Evolutionary conservation across 2,329 filamentous ascomycete species (phyloP), one percentile per base, ranked within the genome.

Genomic region (Claviceps sp.): DNA sequence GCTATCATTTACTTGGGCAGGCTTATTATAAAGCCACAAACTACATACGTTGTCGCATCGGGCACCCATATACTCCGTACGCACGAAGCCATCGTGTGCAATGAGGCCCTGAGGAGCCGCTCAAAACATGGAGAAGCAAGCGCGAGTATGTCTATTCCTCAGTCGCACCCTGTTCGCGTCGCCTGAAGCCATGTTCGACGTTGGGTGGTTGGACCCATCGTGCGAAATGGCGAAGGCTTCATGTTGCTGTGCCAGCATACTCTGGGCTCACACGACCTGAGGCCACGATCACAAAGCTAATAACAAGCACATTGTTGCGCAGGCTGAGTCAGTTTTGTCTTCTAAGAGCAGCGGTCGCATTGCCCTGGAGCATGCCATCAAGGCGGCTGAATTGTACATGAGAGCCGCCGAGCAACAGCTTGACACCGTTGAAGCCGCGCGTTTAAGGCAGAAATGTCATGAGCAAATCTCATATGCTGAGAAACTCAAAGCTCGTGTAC

Each of bases 321-420:
- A 73, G 70, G 64, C 62, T 56, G 66, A 67, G 55, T 70, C 72
- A 61, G 61, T 62, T 60, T 60, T 70, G 46, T 57, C 67, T 48
- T 58, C 59, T 55, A 63, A 58, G 54, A 65, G 65, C 48, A 64
- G 54, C 46, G 68, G 67, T 55, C 60, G 64, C 52, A 81, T 82
- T 59, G 89, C 88, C 44, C 74, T 96, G 52, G 72, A 82, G 50
- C 78, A 87, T 64, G 84, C 88, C 48, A 88, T 95, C 62, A 73
- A 76, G 57, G 87, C 86, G 4, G 85, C 83, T 22, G 89, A 96
- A 64, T 72, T 85, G 49, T 90, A 93, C 59, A 87, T 96, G 81
- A 79, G 80, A 61, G 87, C 87, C 2, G 72, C 87, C 50, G 74
- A 73, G 54, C 71, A 86, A 54, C 77, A 83, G 5, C 67, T 72